Percentiles rank a stretch among this genome's conserved stretches.
phyloP scores from a whole-genome alignment of 2,329 filamentous ascomycete species.

The Pestalotiopsis sp. region DNA sequence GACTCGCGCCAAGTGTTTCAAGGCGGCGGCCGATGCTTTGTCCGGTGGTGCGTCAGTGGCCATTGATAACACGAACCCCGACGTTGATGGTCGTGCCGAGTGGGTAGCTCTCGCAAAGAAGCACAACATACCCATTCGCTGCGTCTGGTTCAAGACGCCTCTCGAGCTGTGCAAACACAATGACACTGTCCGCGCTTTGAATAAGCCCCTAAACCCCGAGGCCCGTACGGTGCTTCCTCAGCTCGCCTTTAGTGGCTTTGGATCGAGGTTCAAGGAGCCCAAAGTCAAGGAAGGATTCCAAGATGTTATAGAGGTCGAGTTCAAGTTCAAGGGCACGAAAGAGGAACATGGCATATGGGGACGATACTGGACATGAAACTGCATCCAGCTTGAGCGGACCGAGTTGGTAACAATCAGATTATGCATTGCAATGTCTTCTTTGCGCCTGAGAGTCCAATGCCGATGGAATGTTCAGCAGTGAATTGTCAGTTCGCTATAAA shows the following conservation, averaged over 20 bases:
- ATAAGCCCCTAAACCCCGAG: conserved; percentile 76
- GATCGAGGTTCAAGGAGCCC: conserved; percentile 73
- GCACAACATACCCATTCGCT: conserved; percentile 75
- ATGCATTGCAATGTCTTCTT: too few species aligned
- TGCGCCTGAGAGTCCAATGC: too few species aligned
- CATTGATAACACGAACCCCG: conserved; percentile 97
- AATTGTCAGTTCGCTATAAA: not conserved
- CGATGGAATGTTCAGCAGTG: too few species aligned
- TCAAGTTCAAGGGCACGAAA: conserved; percentile 71
- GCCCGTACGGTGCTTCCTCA: conserved; percentile 72
- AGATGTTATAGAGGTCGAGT: conserved; percentile 76
- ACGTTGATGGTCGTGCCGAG: conserved; percentile 72
- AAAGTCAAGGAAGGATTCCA: conserved; percentile 77
- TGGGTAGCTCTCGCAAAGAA: conserved; percentile 79
- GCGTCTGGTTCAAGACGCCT: conserved; percentile 80
- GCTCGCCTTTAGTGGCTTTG: conserved; percentile 79
- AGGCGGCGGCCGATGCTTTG: conserved; percentile 69
- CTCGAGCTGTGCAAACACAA: conserved; percentile 80
- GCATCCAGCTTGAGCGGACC: not conserved
- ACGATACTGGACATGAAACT: conserved; percentile 70
- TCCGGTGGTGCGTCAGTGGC: conserved; percentile 69
- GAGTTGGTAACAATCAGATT: too few species aligned
- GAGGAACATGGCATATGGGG: conserved; percentile 74
- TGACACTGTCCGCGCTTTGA: conserved; percentile 77
- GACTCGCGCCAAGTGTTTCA: conserved; percentile 70